Conservation (phyloP, 2,329 filamentous ascomycete genomes). For the Fusarium metavorans region DNA sequence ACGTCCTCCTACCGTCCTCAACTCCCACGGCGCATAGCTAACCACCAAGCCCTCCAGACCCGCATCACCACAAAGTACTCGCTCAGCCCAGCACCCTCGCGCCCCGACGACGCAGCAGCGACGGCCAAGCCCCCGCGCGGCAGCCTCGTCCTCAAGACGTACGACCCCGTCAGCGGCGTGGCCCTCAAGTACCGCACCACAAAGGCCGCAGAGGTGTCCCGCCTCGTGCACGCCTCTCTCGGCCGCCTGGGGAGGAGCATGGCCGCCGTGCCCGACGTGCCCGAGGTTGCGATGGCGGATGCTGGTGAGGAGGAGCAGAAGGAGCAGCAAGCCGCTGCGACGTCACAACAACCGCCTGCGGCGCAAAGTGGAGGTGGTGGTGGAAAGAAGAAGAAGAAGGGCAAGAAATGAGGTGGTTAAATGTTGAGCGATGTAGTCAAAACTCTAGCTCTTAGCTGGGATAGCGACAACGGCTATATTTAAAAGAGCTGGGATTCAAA, state of each 20-base stretch:
- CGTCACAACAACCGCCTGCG: constrained; percentile 38
- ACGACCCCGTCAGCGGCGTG: constrained; percentile 83
- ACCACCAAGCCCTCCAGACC: constrained; percentile 67
- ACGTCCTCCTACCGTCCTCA: constrained; percentile 50
- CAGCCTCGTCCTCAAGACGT: constrained; percentile 87
- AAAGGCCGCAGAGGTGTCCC: constrained; percentile 89
- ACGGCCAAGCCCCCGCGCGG: constrained; percentile 68
- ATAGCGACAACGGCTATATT: not conserved
- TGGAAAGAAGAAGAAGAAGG: constrained; percentile 69
- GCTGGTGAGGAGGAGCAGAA: constrained; percentile 42
- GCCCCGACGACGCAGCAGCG: constrained; percentile 45
- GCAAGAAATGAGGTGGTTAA: constrained; percentile 61
- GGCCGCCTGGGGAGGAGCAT: constrained; percentile 80
- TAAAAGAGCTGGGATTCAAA: not conserved
- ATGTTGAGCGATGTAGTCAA: not conserved
- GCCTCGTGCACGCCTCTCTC: constrained; percentile 78
- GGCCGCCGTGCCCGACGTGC: constrained; percentile 64
- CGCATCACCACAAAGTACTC: constrained; percentile 94
- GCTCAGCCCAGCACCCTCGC: constrained; percentile 61
- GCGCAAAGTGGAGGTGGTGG: constrained; percentile 53
- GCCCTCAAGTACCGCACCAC: constrained; percentile 92
- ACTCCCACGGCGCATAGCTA: constrained; percentile 15
- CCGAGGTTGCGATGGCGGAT: constrained; percentile 59
- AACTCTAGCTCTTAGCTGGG: not conserved
- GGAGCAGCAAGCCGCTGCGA: constrained; percentile 35